Evolutionary conservation across 441 rosid species (phyloP).

Genomic region (Populus hybrid): DNA sequence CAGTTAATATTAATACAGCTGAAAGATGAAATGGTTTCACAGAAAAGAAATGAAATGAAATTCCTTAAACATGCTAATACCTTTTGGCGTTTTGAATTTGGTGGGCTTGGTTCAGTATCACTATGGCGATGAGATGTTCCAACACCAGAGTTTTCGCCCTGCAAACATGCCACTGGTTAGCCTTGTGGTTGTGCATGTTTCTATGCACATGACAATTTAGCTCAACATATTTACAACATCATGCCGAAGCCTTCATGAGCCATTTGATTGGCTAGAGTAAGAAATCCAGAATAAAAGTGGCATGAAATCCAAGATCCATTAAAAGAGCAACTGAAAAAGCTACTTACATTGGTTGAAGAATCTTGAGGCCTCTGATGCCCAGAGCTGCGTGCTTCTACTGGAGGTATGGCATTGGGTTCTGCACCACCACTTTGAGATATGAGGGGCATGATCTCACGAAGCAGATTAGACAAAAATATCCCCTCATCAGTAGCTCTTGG

Average conservation of each 20-base stretch:
- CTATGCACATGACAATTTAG: background rate
- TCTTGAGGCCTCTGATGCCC: conserved; percentile 22
- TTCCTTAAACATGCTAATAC: conserved; percentile 18
- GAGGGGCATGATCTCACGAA: conserved; percentile 57
- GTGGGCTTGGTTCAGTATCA: conserved; percentile 37
- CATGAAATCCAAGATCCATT: background rate
- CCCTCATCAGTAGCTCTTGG: conserved; percentile 48
- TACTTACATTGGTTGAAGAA: conserved; percentile 33
- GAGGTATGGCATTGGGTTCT: conserved; percentile 23
- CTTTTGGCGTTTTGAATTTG: conserved; percentile 64
- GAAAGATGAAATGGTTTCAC: background rate
- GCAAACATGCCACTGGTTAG: conserved; percentile 18
- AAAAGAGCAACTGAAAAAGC: background rate
- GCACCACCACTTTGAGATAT: conserved; percentile 37
- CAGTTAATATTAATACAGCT: background rate
- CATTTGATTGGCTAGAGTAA: background rate
- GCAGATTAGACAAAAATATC: conserved; percentile 55
- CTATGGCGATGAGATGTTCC: conserved; percentile 33
- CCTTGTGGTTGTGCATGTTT: background rate
- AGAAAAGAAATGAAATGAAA: background rate
- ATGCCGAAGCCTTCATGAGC: background rate
- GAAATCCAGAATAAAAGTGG: background rate
- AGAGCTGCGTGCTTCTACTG: conserved; percentile 25
- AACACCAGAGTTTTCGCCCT: conserved; percentile 43
- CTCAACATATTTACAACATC: background rate